phyloP scores from a whole-genome alignment of 1,284 basidiomycete species.

The Sporisorium reilianum region DNA sequence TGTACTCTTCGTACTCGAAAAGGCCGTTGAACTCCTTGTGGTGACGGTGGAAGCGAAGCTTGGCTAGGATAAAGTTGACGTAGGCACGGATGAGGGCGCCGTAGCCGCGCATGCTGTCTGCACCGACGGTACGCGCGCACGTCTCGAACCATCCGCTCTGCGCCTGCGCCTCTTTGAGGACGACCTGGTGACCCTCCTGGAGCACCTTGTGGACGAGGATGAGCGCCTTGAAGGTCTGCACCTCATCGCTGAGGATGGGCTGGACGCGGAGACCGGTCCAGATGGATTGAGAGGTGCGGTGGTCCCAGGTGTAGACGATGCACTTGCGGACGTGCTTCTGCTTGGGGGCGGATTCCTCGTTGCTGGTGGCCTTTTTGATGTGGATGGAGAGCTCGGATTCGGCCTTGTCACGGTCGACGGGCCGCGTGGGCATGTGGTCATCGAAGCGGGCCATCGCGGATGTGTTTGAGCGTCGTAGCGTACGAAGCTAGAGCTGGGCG shows the following conservation, averaged over 20 bases:
- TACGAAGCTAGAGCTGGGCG: background rate
- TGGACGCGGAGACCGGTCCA: constrained; percentile 68
- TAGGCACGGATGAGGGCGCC: constrained; percentile 66
- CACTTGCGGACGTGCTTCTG: constrained; percentile 69
- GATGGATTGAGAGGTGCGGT: constrained; percentile 67
- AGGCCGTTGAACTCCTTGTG: constrained; percentile 69
- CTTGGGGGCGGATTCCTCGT: constrained; percentile 68
- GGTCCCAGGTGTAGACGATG: constrained; percentile 70
- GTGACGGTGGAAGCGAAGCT: constrained; percentile 68
- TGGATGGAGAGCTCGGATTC: constrained; percentile 66
- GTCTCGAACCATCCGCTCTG: constrained; percentile 69
- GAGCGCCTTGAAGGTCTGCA: constrained; percentile 69
- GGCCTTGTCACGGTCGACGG: constrained; percentile 67
- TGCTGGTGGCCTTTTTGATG: constrained; percentile 67
- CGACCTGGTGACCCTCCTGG: constrained; percentile 67
- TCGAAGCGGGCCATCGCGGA: constrained; percentile 49
- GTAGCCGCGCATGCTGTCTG: constrained; percentile 64
- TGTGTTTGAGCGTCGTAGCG: background rate
- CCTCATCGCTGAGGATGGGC: constrained; percentile 68
- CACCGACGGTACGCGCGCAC: constrained; percentile 62
- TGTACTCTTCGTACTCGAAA: constrained; percentile 69
- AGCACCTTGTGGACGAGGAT: constrained; percentile 69
- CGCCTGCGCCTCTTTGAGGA: constrained; percentile 67
- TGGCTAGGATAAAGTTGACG: constrained; percentile 66
- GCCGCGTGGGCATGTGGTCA: constrained; percentile 63